Base-by-base conservation (phyloP, 2,329 filamentous ascomycete genomes). In the Ceratocystis ficicola region DNA sequence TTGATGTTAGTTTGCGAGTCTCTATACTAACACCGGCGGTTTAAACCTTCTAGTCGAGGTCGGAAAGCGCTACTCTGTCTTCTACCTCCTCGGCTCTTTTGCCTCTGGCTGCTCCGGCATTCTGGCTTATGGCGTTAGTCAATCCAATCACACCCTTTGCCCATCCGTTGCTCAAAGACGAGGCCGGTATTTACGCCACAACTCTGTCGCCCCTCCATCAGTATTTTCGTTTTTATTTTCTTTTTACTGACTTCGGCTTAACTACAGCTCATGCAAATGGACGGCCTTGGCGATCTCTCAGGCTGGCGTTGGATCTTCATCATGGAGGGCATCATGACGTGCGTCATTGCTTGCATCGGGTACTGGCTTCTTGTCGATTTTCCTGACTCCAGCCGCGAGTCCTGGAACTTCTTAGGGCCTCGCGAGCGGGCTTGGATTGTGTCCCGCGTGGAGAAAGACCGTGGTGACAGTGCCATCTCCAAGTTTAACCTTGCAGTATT, bases 271-370 rank as follows among this genome's bases (percentile, higher is more conserved):
- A 86, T 84, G 80, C 84, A 87, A 71, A 79, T 88, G 74, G 73
- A 79, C 10, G 85, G 85, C 6, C 76, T 79, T 1, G 78, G 77
- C 2, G 76, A 77, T 5, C 74, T 86, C 20, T 75, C 75, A 1
- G 84, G 84, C 48, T 88, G 86, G 85, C 77, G 83, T 48, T 87
- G 85, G 85, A 87, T 86, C 74, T 87, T 87, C 72, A 79, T 82
- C 69, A 76, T 80, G 55, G 75, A 79, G 72, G 82, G 82, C 50
- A 68, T 77, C 44, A 48, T 87, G 28, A 88, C 85, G 5, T 79
- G 80, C 65, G 60, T 77, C 17, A 72, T 86, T 2, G 83, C 76
- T 28, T 65, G 80, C 3, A 70, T 71, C 1, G 76, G 79, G 62
- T 86, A 81, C 75, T 80, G 83, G 76, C 74, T 85, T 12, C 79